Conservation (phyloP, 2,329 filamentous ascomycete genomes). For the Epichloe glyceriae region DNA sequence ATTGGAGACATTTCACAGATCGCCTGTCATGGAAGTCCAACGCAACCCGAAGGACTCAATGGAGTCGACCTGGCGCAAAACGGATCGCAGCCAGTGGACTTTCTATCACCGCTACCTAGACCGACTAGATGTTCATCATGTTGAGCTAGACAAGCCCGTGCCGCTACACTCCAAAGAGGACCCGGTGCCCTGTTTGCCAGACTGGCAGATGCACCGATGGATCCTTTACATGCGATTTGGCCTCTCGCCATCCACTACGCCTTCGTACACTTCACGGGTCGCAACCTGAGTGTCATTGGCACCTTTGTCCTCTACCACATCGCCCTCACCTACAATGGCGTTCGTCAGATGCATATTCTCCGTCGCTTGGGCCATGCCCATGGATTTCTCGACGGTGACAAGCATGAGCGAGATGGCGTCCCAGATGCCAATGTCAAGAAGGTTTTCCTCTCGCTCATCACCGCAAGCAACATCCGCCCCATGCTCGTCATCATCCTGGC, state of each 20-base stretch:
- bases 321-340: constrained; percentile 17
- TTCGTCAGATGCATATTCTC: constrained; percentile 19
- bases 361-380: constrained; percentile 18
- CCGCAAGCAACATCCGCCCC: constrained; percentile 9
- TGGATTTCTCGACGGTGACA: constrained; percentile 16
- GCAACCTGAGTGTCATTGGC: constrained; percentile 5
- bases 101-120: constrained; percentile 10
- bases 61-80: constrained; percentile 11
- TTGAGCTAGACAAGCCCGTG: constrained; percentile 7
- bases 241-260: constrained; percentile 11
- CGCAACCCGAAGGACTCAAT: constrained; percentile 12
- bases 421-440: constrained; percentile 18
- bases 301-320: constrained; percentile 15
- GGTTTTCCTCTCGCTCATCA: constrained; percentile 9
- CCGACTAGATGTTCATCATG: constrained; percentile 7
- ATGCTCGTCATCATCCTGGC: constrained; percentile 14
- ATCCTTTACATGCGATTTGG: constrained; percentile 13
- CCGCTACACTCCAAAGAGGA: constrained; percentile 21
- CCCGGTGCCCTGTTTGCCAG: constrained; percentile 17
- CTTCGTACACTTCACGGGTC: constrained; percentile 13
- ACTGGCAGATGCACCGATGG: constrained; percentile 19
- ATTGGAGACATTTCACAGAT: neutral
- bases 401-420: constrained; percentile 22
- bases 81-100: constrained; percentile 8
- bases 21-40: neutral